Evolutionary conservation across 495 filamentous ascomycete species (phyloP).

Genomic region (Lophiostoma macrostomum): DNA sequence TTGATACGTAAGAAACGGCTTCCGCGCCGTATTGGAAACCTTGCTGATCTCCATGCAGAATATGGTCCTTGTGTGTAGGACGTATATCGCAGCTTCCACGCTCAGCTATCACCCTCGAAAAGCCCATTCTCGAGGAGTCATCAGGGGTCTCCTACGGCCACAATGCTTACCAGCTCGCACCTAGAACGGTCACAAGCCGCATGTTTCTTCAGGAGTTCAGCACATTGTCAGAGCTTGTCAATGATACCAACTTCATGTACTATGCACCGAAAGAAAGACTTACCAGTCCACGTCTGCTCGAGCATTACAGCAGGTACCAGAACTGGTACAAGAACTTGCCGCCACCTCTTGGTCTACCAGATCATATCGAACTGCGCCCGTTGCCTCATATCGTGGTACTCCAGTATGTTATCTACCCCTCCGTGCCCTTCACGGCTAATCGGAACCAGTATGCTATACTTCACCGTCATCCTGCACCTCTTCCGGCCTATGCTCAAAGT

Average conservation of each 20-base stretch:
- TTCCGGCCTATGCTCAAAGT: conserved; percentile 65
- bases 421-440: background rate
- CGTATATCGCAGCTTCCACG: conserved; percentile 61
- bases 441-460: conserved; percentile 59
- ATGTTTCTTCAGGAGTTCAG: conserved; percentile 60
- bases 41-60: conserved; percentile 42
- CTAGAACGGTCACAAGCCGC: conserved; percentile 38
- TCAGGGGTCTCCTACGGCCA: background rate
- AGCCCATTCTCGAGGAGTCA: conserved; percentile 47
- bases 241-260: conserved; percentile 60
- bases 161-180: background rate
- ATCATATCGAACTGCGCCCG: conserved; percentile 48
- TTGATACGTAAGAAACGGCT: conserved; percentile 58
- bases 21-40: conserved; percentile 34
- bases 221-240: conserved; percentile 64
- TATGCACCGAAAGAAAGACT: conserved; percentile 60
- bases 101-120: conserved; percentile 53
- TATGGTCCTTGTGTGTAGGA: conserved; percentile 62
- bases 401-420: conserved; percentile 50
- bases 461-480: conserved; percentile 60
- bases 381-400: conserved; percentile 60
- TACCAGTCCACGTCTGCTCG: conserved; percentile 55
- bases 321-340: conserved; percentile 64
- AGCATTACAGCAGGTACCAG: conserved; percentile 56
- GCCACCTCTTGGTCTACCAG: conserved; percentile 50